Evolutionary conservation across 2,329 filamentous ascomycete species (phyloP), one percentile per base, ranked within the genome.

Genomic region (Gremmenia infestans): DNA sequence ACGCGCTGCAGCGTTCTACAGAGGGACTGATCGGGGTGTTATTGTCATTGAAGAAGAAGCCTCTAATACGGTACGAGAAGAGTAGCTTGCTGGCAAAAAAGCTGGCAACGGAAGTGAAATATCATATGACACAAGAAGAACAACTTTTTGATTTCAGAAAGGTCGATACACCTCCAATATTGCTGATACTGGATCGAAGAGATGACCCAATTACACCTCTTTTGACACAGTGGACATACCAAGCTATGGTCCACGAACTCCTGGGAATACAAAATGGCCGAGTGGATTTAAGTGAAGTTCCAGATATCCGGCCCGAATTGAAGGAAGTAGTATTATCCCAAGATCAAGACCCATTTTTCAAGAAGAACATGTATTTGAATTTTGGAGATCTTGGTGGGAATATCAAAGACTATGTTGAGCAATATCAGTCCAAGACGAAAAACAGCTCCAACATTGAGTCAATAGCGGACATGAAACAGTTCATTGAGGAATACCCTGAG

Each of bases 241-340:
- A 99, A 73, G 94, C 94, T n/a, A 99, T 99, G 92, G 94, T 99
- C 0, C 94, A 99, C 70, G 94, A 99, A 68, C 76, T 97, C 2
- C 78, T 99, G 12, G 94, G 94, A 5, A 96, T 99, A 63, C 83
- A 89, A 56, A 97, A 97, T 70, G 94, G 94, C n/a, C 83, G 93
- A 50, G 94, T 99, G 0, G 88, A 96, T 68, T 78, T 99, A 36
- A 88, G 87, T 60, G 82, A 89, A 54, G 86, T 96, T 0, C 89
- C 89, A 12, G 91, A 96, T 53, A 83, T 95, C 54, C 81, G 89
- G 15, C 88, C 90, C 1, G 93, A 97, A 70, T 78, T 97, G 53
- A 92, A 88, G 68, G 94, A 99, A 73, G 94, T 99, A 56, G 92
- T 97, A 2, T 76, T 99, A 37, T 96, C 93, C 1, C 92, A 94